Evolutionary conservation across 2,329 filamentous ascomycete species (phyloP).

Genomic region (Phoma herbarum): DNA sequence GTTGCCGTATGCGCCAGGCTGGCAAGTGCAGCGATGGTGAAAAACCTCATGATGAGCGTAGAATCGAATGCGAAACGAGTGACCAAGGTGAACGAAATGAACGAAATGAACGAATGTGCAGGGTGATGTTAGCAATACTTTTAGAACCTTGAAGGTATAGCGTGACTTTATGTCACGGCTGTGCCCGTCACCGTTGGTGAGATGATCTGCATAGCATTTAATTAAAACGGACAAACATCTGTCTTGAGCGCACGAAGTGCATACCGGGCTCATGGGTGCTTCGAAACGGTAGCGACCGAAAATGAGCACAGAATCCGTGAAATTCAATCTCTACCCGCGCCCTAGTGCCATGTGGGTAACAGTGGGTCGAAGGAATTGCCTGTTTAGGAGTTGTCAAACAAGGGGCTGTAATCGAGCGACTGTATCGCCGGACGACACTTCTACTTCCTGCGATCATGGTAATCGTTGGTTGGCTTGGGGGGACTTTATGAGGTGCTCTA

Average conservation of each 20-base stretch:
- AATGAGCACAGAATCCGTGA: neutral
- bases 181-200: constrained; percentile 1
- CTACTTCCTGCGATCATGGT: neutral
- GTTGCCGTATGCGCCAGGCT: constrained; percentile 20
- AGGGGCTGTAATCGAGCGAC: constrained; percentile 6
- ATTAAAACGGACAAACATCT: constrained; percentile 7
- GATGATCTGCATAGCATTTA: constrained; percentile 7
- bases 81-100: neutral
- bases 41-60: constrained; percentile 14
- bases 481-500: neutral
- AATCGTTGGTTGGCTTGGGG: neutral
- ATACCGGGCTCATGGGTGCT: neutral
- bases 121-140: neutral
- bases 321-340: constrained; percentile 9
- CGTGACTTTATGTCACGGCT: neutral
- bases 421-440: constrained; percentile 1
- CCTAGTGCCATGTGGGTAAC: constrained; percentile 5
- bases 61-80: constrained; percentile 3
- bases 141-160: neutral
- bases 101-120: neutral
- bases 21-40: constrained; percentile 16
- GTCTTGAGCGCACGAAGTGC: neutral
- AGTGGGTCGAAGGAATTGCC: constrained; percentile 9
- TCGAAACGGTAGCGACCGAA: constrained; percentile 3
- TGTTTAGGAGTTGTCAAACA: neutral